These are phyloP conservation scores for Aspergillus egyptiacus DNA, from an alignment of 495 filamentous ascomycete genomes.

Conservation along the genomic window DNA sequence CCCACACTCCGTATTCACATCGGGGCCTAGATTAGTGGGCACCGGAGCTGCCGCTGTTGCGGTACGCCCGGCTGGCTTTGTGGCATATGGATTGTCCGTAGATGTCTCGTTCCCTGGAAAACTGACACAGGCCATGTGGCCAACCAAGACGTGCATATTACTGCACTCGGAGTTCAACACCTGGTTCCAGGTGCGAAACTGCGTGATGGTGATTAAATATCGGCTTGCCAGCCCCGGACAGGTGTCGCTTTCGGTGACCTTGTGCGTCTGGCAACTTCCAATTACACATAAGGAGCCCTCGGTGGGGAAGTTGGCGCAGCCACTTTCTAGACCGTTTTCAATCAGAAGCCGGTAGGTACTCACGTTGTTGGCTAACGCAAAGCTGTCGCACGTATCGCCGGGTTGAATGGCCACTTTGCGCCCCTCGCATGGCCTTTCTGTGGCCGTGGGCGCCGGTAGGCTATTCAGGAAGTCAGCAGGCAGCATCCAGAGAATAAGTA, in stretches of 20 bases:
- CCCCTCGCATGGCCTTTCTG: background rate
- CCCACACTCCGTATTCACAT: background rate
- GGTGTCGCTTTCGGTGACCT: background rate
- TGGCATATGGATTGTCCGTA: no score
- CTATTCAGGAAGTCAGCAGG: background rate
- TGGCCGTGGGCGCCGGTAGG: background rate
- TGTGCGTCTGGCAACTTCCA: background rate
- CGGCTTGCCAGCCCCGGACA: background rate
- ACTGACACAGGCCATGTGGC: background rate
- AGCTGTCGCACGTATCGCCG: constrained; percentile 1
- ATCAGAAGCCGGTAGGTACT: background rate
- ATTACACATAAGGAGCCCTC: background rate
- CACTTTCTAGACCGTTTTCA: background rate
- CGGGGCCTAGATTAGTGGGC: background rate
- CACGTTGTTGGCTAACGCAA: background rate
- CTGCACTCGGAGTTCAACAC: background rate
- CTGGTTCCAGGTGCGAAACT: background rate
- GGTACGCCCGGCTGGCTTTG: background rate
- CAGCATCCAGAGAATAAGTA: background rate
- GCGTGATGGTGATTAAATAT: background rate
- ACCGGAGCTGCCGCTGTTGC: background rate
- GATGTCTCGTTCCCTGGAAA: no score
- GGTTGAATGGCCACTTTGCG: background rate
- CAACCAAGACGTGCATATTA: background rate
- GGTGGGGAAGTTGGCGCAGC: background rate